Percentiles rank a stretch among this genome's conserved stretches.
phyloP scores from a whole-genome alignment of 2,329 filamentous ascomycete species.

The Fusarium tuaranense region DNA sequence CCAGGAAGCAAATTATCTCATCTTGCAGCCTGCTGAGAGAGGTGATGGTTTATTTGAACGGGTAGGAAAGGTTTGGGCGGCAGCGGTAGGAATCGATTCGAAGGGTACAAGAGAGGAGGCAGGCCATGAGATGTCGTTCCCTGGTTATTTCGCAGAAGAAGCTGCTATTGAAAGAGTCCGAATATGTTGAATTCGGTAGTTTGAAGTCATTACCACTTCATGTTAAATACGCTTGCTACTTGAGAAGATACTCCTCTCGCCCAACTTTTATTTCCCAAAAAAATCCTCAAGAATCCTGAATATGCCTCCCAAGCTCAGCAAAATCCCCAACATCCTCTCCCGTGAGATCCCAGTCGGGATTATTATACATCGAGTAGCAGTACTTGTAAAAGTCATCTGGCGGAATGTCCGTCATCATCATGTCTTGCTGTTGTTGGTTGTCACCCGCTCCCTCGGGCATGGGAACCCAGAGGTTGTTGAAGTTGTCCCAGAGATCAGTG shows the following conservation, averaged over 20 bases:
- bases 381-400: constrained; percentile 44
- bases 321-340: constrained; percentile 45
- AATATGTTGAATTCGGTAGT: background rate
- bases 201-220: background rate
- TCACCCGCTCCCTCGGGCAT: constrained; percentile 28
- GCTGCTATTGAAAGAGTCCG: background rate
- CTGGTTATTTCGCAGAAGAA: background rate
- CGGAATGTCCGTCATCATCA: constrained; percentile 40
- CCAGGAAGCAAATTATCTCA: background rate
- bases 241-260: background rate
- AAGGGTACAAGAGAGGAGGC: background rate
- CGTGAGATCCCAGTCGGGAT: constrained; percentile 44
- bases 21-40: background rate
- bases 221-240: background rate
- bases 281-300: constrained; percentile 37
- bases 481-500: constrained; percentile 43
- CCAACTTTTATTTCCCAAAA: constrained; percentile 6
- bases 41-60: background rate
- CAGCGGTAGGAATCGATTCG: background rate
- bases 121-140: background rate
- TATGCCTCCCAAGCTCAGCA: constrained; percentile 43
- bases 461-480: constrained; percentile 43
- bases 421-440: constrained; percentile 36
- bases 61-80: background rate
- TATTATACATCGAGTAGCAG: constrained; percentile 46